These are phyloP conservation scores for Exophiala sp. DNA, from an alignment of 2,329 filamentous ascomycete species.

Conservation along the genomic window DNA sequence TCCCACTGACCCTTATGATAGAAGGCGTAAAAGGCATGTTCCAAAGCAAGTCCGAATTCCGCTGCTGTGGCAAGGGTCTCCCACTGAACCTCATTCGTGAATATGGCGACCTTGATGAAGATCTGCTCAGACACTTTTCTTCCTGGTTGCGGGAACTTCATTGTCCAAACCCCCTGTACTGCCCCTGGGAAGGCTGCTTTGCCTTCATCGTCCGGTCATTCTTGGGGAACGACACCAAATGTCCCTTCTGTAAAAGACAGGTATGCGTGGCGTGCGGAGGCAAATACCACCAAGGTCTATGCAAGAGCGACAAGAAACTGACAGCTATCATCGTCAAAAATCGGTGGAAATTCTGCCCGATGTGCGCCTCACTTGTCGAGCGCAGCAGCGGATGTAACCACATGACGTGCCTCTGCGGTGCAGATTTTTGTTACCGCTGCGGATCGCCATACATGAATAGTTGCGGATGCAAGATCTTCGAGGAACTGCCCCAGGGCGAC, in stretches of 20 bases:
- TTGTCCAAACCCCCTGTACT: conserved; percentile 7
- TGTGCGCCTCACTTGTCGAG: background rate
- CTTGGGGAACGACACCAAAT: background rate
- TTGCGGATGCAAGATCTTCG: no score
- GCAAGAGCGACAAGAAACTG: conserved; percentile 1
- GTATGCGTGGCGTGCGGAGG: conserved; percentile 7
- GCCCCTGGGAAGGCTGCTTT: conserved; percentile 8
- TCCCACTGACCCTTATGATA: background rate
- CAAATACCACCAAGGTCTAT: conserved; percentile 8
- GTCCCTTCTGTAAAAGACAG: conserved; percentile 2
- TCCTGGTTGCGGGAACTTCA: conserved; percentile 3
- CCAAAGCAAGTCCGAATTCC: background rate
- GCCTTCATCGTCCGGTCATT: background rate
- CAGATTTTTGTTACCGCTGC: background rate
- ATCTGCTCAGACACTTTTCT: background rate
- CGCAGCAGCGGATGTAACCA: background rate
- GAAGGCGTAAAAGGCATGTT: conserved; percentile 3
- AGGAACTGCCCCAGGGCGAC: no score
- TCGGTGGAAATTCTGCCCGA: background rate
- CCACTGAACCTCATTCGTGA: background rate
- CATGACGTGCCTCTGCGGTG: background rate
- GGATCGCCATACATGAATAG: background rate
- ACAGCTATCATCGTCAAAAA: background rate
- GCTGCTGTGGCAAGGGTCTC: conserved; percentile 10
- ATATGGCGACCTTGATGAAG: background rate